Evolutionary conservation across 495 filamentous ascomycete species (phyloP).

Genomic region (Coniosporium apollinis): DNA sequence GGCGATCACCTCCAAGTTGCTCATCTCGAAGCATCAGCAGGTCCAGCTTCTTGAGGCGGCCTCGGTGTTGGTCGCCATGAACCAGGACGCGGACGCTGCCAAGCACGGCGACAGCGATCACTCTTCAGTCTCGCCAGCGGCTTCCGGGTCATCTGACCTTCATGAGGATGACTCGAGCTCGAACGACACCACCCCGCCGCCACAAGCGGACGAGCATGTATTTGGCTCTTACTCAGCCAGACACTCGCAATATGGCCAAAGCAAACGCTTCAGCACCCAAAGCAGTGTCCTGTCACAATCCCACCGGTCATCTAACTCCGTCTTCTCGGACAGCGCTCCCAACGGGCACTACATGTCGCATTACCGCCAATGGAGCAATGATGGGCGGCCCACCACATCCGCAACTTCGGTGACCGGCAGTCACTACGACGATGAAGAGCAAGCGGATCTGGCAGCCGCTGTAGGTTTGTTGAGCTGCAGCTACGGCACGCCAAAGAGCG

Average conservation of each 20-base stretch:
- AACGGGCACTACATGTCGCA: constrained; percentile 30
- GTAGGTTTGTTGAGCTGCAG: constrained; percentile 82
- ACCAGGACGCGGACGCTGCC: constrained; percentile 45
- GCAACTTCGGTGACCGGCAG: constrained; percentile 27
- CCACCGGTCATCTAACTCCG: constrained; percentile 66
- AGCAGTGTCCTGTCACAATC: constrained; percentile 60
- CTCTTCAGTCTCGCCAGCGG: constrained; percentile 65
- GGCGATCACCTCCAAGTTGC: constrained; percentile 89
- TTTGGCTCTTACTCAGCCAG: constrained; percentile 19
- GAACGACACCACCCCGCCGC: constrained; percentile 54
- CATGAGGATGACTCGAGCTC: constrained; percentile 49
- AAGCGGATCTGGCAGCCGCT: constrained; percentile 67
- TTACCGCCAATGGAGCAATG: constrained; percentile 33
- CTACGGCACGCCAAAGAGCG: constrained; percentile 62
- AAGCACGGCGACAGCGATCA: constrained; percentile 58
- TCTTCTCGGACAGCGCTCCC: constrained; percentile 31
- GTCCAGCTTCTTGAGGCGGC: constrained; percentile 94
- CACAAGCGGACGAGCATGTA: constrained; percentile 33
- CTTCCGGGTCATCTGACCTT: constrained; percentile 59
- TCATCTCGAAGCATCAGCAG: constrained; percentile 99
- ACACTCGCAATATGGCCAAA: constrained; percentile 23
- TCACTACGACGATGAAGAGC: constrained; percentile 51
- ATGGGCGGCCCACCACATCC: constrained; percentile 24
- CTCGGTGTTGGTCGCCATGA: constrained; percentile 88
- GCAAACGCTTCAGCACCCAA: constrained; percentile 48